Evolutionary conservation across 75 land plant species (phyloP).

Genomic region (Ceratopteris richardii): DNA sequence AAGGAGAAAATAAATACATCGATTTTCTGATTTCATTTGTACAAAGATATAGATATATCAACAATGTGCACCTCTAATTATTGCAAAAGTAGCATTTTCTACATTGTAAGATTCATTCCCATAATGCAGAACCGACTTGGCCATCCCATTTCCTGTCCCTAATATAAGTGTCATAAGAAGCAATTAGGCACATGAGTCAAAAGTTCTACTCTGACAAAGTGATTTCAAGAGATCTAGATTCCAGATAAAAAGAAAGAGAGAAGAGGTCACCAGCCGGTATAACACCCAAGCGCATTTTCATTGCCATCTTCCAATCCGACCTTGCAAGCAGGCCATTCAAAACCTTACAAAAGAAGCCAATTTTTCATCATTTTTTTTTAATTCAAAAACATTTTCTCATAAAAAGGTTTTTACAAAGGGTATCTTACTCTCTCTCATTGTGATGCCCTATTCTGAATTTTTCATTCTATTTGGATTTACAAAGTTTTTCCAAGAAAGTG

Average conservation of each 20-base stretch:
- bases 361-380: no score
- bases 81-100: slow-evolving; percentile 57
- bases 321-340: slow-evolving; percentile 85
- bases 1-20: no score
- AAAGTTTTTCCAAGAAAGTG: no score
- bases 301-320: slow-evolving; percentile 75
- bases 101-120: slow-evolving; percentile 57
- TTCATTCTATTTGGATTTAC: no score
- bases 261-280: slow-evolving; percentile 70
- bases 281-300: slow-evolving; percentile 75
- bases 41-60: no score
- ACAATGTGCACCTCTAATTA: slow-evolving; percentile 55
- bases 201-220: background rate
- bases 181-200: background rate
- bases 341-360: slow-evolving; percentile 66
- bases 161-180: no score
- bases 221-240: background rate
- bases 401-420: no score
- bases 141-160: slow-evolving; percentile 98
- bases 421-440: no score
- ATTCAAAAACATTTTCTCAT: no score
- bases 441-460: no score
- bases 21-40: no score
- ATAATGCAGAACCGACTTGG: slow-evolving; percentile 69
- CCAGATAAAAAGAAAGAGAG: background rate